Percentiles rank a stretch among this genome's conserved stretches.
phyloP scores from a whole-genome alignment of 2,329 filamentous ascomycete species.

The Magnaporthiopsis incrustans region DNA sequence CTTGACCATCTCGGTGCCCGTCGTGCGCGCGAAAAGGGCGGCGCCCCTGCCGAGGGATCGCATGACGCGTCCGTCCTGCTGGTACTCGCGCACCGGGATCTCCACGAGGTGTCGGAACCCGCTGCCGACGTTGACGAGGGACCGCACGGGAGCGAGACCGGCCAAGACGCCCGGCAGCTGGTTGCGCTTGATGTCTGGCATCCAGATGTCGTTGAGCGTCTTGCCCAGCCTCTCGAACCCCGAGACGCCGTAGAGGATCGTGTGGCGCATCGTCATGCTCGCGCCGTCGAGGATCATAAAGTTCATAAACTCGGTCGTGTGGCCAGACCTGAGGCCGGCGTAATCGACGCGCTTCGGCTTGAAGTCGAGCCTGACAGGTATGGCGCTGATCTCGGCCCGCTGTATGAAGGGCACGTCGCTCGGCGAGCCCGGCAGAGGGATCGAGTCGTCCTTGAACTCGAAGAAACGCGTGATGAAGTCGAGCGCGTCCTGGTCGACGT shows the following conservation, averaged over 20 bases:
- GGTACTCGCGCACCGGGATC: conserved; percentile 85
- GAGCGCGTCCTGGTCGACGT: conserved; percentile 94
- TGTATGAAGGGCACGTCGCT: conserved; percentile 82
- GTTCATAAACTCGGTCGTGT: conserved; percentile 98
- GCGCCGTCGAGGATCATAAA: conserved; percentile 88
- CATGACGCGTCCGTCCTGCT: conserved; percentile 86
- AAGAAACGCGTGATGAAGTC: conserved; percentile 98
- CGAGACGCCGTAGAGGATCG: conserved; percentile 84
- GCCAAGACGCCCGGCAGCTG: conserved; percentile 85
- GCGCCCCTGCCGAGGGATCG: conserved; percentile 90
- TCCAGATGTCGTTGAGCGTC: conserved; percentile 93
- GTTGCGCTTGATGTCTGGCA: conserved; percentile 80
- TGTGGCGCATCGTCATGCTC: conserved; percentile 76
- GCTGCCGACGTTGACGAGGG: conserved; percentile 82
- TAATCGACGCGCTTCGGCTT: conserved; percentile 99
- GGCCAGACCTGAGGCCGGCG: conserved; percentile 80
- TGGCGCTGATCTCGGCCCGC: conserved; percentile 74
- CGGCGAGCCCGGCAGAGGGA: conserved; percentile 45
- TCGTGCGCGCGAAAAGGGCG: conserved; percentile 82
- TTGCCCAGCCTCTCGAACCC: conserved; percentile 87
- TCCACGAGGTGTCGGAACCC: conserved; percentile 82
- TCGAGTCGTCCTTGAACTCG: conserved; percentile 81
- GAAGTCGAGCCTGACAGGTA: conserved; percentile 83
- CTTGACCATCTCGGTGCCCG: conserved; percentile 88
- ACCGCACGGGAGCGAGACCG: conserved; percentile 82